Percentiles rank a stretch among this genome's conserved stretches.
phyloP scores from a whole-genome alignment of 805 yeast genomes.

The Geotrichum ghanense region DNA sequence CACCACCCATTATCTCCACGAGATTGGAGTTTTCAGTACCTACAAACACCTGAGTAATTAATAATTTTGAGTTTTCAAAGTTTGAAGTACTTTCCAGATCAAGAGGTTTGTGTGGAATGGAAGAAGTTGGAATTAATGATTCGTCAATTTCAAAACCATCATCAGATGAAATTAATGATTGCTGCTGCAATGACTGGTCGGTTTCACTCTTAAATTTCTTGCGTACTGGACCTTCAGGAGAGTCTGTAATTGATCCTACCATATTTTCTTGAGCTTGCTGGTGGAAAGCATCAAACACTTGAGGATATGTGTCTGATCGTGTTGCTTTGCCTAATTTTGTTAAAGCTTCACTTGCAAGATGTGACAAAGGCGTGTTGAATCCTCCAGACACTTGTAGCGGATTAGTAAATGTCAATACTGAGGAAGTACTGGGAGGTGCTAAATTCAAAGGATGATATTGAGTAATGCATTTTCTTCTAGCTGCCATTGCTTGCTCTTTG shows the following conservation, averaged over 20 bases:
- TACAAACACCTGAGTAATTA: constrained; percentile 41
- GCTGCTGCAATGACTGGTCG: neutral
- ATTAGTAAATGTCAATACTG: constrained; percentile 9
- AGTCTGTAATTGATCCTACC: neutral
- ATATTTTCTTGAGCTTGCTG: neutral
- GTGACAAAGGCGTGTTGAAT: constrained; percentile 12
- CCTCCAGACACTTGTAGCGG: constrained; percentile 11
- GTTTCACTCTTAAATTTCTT: neutral
- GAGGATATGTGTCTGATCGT: neutral
- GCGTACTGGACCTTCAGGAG: neutral
- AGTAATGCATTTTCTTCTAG: constrained; percentile 21
- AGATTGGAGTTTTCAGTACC: constrained; percentile 28
- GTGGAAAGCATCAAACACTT: neutral
- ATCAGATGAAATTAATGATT: neutral
- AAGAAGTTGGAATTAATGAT: neutral
- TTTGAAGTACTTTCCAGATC: constrained; percentile 14
- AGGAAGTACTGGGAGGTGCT: constrained; percentile 4
- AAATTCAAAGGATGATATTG: constrained; percentile 1
- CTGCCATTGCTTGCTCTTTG: constrained; percentile 36
- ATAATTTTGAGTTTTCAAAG: constrained; percentile 30
- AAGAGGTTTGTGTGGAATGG: neutral
- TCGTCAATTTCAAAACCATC: constrained; percentile 1
- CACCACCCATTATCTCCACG: constrained; percentile 24
- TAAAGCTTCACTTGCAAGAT: constrained; percentile 15
- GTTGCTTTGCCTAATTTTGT: constrained; percentile 10